Evolutionary conservation across 176 grass and related monocot genomes (phyloP).

Genomic region (Paspalum notatum): DNA sequence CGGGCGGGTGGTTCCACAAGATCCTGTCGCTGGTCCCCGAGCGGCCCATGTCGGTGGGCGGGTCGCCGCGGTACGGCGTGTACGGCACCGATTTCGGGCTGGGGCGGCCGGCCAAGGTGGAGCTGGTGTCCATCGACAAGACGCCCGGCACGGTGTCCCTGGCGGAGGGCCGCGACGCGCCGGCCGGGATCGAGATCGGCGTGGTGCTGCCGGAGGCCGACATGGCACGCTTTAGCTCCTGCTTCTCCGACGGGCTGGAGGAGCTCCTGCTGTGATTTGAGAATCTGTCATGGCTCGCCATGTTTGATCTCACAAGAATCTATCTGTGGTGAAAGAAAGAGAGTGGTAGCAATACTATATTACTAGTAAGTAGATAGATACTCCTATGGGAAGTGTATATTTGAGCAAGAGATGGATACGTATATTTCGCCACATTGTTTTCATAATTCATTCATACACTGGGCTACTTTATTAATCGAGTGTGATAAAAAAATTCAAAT

Average conservation of each 20-base stretch:
- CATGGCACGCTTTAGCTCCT: conserved; percentile 59
- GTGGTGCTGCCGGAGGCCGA: conserved; percentile 71
- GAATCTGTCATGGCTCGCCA: no score
- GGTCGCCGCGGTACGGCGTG: conserved; percentile 79
- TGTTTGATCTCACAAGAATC: no score
- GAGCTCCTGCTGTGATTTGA: conserved; percentile 44
- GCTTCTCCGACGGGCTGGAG: conserved; percentile 54
- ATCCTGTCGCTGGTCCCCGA: conserved; percentile 72
- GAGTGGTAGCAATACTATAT: background rate
- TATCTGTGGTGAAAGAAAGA: conserved; percentile 16
- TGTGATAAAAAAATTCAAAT: background rate
- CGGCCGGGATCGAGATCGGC: conserved; percentile 79
- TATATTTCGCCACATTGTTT: background rate
- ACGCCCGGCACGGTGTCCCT: conserved; percentile 90
- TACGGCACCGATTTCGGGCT: conserved; percentile 83
- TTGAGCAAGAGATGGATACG: conserved; percentile 2
- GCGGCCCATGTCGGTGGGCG: conserved; percentile 88
- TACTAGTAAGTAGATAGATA: background rate
- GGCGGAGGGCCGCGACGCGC: conserved; percentile 64
- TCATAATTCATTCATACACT: background rate
- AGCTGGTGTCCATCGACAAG: conserved; percentile 87
- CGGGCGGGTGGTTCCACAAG: conserved; percentile 78
- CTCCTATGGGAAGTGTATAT: conserved; percentile 31
- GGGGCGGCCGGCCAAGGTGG: conserved; percentile 73
- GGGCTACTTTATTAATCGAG: background rate